Evolutionary conservation across 768 basidiomycete species (phyloP), one percentile per base, ranked within the genome.

Genomic region (Austroboletus eburneus): DNA sequence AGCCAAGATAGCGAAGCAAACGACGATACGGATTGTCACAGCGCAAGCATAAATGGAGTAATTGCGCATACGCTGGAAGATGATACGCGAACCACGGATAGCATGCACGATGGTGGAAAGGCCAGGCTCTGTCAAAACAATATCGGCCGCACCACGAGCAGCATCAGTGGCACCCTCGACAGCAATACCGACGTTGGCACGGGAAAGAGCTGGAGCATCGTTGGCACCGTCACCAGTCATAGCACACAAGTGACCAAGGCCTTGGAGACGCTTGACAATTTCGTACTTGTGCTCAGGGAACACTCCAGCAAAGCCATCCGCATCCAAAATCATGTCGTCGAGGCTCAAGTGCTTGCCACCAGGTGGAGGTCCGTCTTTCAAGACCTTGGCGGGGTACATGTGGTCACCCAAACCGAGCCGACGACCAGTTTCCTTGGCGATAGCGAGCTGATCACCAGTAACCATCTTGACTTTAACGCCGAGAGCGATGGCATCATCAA

Each of bases 191-290:
- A 98, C 95, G 68, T 98, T 98, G 68, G 94, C 95, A 65, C 94
- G 91, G 50, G 94, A 95, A 33, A 98, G 78, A 63, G 95, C 95
- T 44, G 95, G 95, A 46, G 95, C 95, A 55, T 98, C 94, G 67
- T 97, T 98, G 64, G 95, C 95, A 80, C 95, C 95, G 62, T 97
- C 95, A 79, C 95, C 95, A 67, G 95, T 98, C 95, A 98, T 98
- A 48, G 95, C 95, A 69, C 89, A 91, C 50, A 96, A 72, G 70
- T 96, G 93, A 40, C 93, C 95, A 50, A 97, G 85, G 65, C 83
- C 91, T 66, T 98, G 95, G 45, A 98, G 84, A 57, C 94, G 90
- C 76, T 95, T 96, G 74, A 98, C 95, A 52, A 98, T 98, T 71
- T 98, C 95, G 67, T 95, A 98, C 80, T 97, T 97, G 87, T 96